phyloP scores from a whole-genome alignment of 257 asterid species.

The Dorcoceras hygrometricum region DNA sequence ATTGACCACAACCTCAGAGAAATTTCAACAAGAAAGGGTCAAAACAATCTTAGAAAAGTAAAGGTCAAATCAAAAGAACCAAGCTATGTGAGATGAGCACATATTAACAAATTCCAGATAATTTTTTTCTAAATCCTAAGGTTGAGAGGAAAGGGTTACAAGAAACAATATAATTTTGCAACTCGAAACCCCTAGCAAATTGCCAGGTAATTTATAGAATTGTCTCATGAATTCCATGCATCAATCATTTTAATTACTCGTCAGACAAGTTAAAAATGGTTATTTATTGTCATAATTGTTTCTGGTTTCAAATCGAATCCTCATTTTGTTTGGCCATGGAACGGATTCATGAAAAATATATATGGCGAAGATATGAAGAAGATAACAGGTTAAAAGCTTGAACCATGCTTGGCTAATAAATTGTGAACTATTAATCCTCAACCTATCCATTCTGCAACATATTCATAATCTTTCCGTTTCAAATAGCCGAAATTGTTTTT shows the following conservation, averaged over 20 bases:
- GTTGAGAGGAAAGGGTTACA: slow-evolving; percentile 16
- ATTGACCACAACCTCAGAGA: slow-evolving; percentile 35
- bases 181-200: slow-evolving; percentile 3
- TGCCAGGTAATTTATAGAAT: slow-evolving; percentile 28
- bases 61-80: neutral
- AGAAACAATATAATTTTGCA: slow-evolving; percentile 15
- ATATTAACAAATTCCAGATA: slow-evolving; percentile 19
- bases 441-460: too few species aligned
- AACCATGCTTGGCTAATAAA: too few species aligned
- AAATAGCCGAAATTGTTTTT: too few species aligned
- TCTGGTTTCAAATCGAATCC: neutral
- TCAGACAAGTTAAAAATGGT: too few species aligned
- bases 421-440: too few species aligned
- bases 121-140: slow-evolving; percentile 17
- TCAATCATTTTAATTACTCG: neutral
- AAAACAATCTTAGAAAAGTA: slow-evolving; percentile 1
- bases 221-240: neutral
- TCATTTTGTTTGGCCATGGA: neutral
- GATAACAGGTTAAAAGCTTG: too few species aligned
- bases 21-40: slow-evolving; percentile 29
- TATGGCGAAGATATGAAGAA: too few species aligned
- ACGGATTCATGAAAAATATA: too few species aligned
- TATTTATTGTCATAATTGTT: neutral
- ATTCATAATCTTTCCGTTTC: too few species aligned
- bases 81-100: slow-evolving; percentile 16